These are phyloP conservation scores for Colletotrichum aenigma DNA, from an alignment of 2,329 filamentous ascomycete genomes.

Conservation along the genomic window DNA sequence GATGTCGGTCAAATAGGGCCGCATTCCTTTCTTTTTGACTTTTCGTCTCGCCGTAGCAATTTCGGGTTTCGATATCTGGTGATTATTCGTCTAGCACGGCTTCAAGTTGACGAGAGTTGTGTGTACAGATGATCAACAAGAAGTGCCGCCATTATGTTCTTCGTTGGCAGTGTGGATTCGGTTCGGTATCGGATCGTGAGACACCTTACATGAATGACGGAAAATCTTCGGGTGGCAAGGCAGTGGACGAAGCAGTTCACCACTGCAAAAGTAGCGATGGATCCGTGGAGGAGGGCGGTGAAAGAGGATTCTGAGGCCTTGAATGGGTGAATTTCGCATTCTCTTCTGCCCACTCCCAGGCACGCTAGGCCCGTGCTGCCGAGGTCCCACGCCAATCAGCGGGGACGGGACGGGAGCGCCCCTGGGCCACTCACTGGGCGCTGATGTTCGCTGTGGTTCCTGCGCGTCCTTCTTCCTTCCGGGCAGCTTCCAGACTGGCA, in stretches of 20 bases:
- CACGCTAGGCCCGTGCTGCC: slow-evolving; percentile 16
- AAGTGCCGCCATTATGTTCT: fast-evolving
- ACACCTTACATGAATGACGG: neutral
- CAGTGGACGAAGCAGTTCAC: neutral
- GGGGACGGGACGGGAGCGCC: neutral
- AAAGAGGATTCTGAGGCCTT: neutral
- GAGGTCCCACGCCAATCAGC: slow-evolving; percentile 16
- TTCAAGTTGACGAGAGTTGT: neutral
- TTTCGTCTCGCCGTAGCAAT: neutral
- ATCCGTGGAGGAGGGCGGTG: neutral
- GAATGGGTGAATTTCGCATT: neutral
- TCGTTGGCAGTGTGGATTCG: neutral
- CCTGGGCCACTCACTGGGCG: neutral
- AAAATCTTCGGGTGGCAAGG: neutral
- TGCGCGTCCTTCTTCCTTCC: neutral
- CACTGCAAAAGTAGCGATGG: neutral
- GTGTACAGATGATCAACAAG: neutral
- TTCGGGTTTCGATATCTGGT: neutral
- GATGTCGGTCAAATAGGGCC: neutral
- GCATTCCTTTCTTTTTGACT: neutral
- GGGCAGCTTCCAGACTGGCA: neutral
- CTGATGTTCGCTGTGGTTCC: neutral
- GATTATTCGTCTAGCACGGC: neutral
- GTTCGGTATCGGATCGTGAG: neutral
- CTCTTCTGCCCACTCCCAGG: neutral